Evolutionary conservation across 2,329 filamentous ascomycete genomes (phyloP), one percentile per base, ranked within the genome.

Genomic region (Cryphonectria radicalis): DNA sequence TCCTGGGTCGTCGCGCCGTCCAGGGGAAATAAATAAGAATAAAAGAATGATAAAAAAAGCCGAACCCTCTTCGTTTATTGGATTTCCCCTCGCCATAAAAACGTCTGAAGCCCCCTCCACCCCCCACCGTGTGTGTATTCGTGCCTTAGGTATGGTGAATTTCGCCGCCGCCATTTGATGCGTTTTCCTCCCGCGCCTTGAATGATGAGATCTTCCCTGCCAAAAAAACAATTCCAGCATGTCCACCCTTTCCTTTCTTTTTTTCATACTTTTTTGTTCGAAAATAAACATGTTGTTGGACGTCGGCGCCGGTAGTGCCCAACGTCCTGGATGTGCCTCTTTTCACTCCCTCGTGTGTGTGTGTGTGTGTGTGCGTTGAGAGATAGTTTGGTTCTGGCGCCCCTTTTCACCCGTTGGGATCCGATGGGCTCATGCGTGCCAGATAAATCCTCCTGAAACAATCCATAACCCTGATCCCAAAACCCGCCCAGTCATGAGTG

Each of bases 201-300:
- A 64, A 63, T 68, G 66, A 68, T 71, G 63, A 67, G 55, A 46
- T 53, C 19, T 68, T 70, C 63, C 42, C 71, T 68, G 65, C 57
- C 63, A 70, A 50, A 60, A 60, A 37, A n/a, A 37, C 53, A 66
- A 64, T 67, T 40, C 63, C 40, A 72, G 57, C 66, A 69, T 55
- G 63, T 70, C 55, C 68, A 67, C 65, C 63, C 65, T 17, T n/a
- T 14, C n/a, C 22, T 43, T 43, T 70, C 22, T 60, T 43, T 70
- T 70, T 70, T 32, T 63, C 13, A 22, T 60, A 35, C 60, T 70
- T 70, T 72, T 46, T 50, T 50, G 22, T 70, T 46, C 37, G 63
- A 70, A 72, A 22, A 14, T 50, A 68, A 50, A 50, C 50, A 62
- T 62, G 57, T 62, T 53, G 40, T 25, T 55, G 43, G 57, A 67